These are phyloP conservation scores for Oryza nivara DNA, from an alignment of 176 grass and related monocot species.

Conservation along the genomic window DNA sequence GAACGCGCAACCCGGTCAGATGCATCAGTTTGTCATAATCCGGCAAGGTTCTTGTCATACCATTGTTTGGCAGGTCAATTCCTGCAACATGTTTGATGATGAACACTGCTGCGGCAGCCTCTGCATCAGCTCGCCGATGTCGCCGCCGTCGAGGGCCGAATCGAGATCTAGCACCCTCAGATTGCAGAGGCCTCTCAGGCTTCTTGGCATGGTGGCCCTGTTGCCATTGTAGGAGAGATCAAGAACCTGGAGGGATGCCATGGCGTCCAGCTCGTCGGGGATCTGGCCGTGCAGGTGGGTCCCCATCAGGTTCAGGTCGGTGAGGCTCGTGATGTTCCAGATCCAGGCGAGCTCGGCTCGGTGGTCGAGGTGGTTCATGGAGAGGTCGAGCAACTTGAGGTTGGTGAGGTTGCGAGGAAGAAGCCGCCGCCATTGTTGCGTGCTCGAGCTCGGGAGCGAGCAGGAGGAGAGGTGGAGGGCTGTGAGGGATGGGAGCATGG, in stretches of 20 bases:
- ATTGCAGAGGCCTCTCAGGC: constrained; percentile 26
- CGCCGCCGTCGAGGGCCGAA: neutral
- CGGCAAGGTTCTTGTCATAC: constrained; percentile 22
- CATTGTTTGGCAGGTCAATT: constrained; percentile 17
- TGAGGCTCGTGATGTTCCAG: constrained; percentile 36
- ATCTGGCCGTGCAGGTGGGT: neutral
- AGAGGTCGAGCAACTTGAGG: constrained; percentile 23
- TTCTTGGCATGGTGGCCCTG: neutral
- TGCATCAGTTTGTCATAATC: neutral
- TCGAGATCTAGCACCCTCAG: constrained; percentile 22
- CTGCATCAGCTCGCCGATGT: constrained; percentile 13
- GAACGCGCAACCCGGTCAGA: neutral
- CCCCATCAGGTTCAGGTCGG: neutral
- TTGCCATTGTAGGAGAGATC: constrained; percentile 1
- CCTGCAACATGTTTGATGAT: constrained; percentile 2
- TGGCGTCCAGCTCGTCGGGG: constrained; percentile 1
- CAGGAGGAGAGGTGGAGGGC: constrained; percentile 3
- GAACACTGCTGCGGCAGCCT: neutral
- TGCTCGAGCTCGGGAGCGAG: constrained; percentile 20
- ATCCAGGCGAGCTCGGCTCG: constrained; percentile 10
- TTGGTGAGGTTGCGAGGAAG: neutral
- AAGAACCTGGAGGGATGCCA: constrained; percentile 3
- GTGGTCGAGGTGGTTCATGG: neutral
- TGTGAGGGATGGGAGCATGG: neutral
- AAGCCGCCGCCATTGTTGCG: neutral